Evolutionary conservation across 2,329 filamentous ascomycete genomes (phyloP), one percentile per base, ranked within the genome.

Genomic region (Lecanoromycetidae sp.): DNA sequence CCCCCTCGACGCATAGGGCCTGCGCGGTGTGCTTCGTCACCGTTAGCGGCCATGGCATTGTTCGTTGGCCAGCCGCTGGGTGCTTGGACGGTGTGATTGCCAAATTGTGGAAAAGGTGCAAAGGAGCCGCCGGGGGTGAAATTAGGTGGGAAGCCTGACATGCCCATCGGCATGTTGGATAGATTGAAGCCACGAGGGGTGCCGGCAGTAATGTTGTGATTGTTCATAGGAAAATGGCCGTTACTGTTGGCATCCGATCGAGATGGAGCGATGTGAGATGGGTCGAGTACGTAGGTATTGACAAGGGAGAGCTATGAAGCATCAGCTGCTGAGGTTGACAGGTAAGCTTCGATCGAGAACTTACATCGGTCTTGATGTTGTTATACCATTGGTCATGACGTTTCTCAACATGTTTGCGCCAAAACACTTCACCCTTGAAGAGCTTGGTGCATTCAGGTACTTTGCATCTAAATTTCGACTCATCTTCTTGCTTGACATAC

Each of bases 341-440:
- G n/a, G n/a, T n/a, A n/a, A n/a, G n/a, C n/a, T n/a, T n/a, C n/a
- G n/a, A n/a, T n/a, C n/a, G 20, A 25, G 17, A 41, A 71, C 80
- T 71, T 72, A 94, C 88, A 69, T 95, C 90, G 61, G 82, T 80
- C 62, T 82, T 83, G 54, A 95, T 69, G 44, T 71, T 76, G 27
- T 88, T 82, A 36, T 84, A 75, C 84, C 88, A 98, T 45, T 96
- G 90, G 0, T 76, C 63, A 63, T 98, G 91, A 49, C 93, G 80
- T 69, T 98, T 98, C 66, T 96, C 90, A 13, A 96, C 82, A 59
- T 98, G 91, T 71, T 98, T 98, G 59, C 80, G 82, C 90, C 93
- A 98, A 63, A 98, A 98, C 57, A 90, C 80, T 35, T 94, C 84
- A 49, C 91, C 91, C 65, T 96, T 96, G 74, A 98, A 98, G 6